Evolutionary conservation across 257 asterid species (phyloP).

Genomic region (Plectranthus barbatus): DNA sequence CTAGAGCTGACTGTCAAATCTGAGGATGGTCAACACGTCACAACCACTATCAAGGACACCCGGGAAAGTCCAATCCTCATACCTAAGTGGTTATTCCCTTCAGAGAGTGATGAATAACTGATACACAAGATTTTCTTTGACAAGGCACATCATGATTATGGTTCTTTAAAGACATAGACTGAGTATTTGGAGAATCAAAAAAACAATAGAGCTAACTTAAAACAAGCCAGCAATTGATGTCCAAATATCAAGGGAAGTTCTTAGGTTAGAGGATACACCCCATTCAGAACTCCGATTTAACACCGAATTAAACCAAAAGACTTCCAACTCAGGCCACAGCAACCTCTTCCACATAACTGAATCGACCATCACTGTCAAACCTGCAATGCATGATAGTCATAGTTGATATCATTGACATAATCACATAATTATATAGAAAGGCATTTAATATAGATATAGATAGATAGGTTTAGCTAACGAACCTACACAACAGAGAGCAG

Average conservation of each 20-base stretch:
- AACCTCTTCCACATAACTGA: slow-evolving; percentile 74
- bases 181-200: neutral
- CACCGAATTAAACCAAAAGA: slow-evolving; percentile 96
- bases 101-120: neutral
- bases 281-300: slow-evolving; percentile 95
- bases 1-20: neutral
- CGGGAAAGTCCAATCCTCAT: neutral
- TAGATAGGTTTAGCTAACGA: slow-evolving; percentile 21
- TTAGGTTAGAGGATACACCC: slow-evolving; percentile 85
- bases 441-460: too few relatives aligned
- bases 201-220: neutral
- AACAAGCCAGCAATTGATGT: neutral
- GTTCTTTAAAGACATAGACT: neutral
- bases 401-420: slow-evolving; percentile 1
- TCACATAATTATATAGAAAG: neutral
- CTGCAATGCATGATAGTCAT: slow-evolving; percentile 34
- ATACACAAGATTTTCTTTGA: neutral
- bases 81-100: neutral
- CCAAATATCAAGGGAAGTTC: neutral
- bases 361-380: slow-evolving; percentile 67
- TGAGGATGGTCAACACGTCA: neutral
- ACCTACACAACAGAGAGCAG: slow-evolving; percentile 71
- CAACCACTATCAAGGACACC: neutral
- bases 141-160: neutral
- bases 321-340: slow-evolving; percentile 92